Evolutionary conservation across 768 basidiomycete genomes (phyloP), one percentile per base, ranked within the genome.

Genomic region (Russula dissimulans): DNA sequence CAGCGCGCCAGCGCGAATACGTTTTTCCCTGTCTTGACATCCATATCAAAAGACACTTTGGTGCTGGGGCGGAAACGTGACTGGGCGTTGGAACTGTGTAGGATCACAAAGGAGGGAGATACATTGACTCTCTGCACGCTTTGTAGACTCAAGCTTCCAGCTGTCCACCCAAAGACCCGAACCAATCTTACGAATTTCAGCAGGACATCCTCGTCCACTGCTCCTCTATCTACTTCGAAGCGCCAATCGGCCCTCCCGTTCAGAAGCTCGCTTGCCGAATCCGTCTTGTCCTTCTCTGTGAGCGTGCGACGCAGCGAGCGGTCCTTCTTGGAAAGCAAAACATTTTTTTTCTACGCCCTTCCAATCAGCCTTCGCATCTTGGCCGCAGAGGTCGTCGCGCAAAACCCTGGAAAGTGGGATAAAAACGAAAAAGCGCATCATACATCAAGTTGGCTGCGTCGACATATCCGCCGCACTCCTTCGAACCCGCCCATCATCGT

Each of bases 51-150:
- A 7, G 51, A 53, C 4, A 47, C 46, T 3, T 42, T 57, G 3
- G 45, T 53, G 22, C 18, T 61, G 15, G 60, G 31, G 12, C 56
- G 32, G 22, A 53, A 52, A 29, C 50, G 50, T 5, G 45, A 57
- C 17, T 57, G 60, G 55, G 56, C 56, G 32, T 18, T 61, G 12
- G 60, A 57, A 11, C 3, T 57, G 22, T 61, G 50, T 15, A 41
- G 41, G 50, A 29, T 53, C 22, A 29, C 38, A 22, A 36, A 26
- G n/a, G 45, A 42, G 10, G 34, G 6, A 1, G 22, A 31, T 12
- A 3, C 39, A 14, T 43, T 34, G 39, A 11, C 44, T 8, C 12
- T 61, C 38, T 26, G 45, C 44, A 53, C 39, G 32, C 50, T 57
- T 12, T 42, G 55, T 50, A 42, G 34, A 3, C 56, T 61, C 50